Percentiles rank a stretch among this genome's conserved stretches.
These are phyloP conservation scores for Populus hybrid DNA, from an alignment of 441 rosid genomes.

Conservation along the genomic window DNA sequence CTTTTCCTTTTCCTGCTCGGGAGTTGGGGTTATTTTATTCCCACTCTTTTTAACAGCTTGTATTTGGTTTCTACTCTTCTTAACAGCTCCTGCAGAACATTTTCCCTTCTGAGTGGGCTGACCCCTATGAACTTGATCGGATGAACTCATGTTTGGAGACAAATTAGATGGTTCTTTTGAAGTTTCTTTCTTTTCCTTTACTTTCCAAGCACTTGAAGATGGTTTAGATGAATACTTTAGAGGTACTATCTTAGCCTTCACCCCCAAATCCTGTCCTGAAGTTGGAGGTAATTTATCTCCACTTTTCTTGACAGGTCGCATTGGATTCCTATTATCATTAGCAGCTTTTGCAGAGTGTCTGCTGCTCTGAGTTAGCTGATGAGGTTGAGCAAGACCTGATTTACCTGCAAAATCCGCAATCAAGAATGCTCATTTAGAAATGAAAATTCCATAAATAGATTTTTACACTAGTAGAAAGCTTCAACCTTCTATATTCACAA, in stretches of 20 bases:
- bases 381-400: background rate
- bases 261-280: slow-evolving; percentile 5
- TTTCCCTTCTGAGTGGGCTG: background rate
- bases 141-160: background rate
- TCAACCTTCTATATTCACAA: background rate
- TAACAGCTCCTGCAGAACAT: background rate
- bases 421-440: background rate
- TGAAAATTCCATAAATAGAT: background rate
- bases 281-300: background rate
- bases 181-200: slow-evolving; percentile 1
- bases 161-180: background rate
- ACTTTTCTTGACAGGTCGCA: slow-evolving; percentile 1
- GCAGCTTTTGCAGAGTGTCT: background rate
- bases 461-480: background rate
- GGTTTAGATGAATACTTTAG: background rate
- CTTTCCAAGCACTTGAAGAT: background rate
- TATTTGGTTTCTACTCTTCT: slow-evolving; percentile 6
- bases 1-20: background rate
- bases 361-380: background rate
- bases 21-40: background rate
- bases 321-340: background rate
- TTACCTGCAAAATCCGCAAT: slow-evolving; percentile 1
- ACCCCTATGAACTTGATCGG: background rate
- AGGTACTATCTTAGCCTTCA: slow-evolving; percentile 1
- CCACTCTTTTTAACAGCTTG: background rate